phyloP scores from a whole-genome alignment of 306 rosid genomes.

The Calophaca sinica region DNA sequence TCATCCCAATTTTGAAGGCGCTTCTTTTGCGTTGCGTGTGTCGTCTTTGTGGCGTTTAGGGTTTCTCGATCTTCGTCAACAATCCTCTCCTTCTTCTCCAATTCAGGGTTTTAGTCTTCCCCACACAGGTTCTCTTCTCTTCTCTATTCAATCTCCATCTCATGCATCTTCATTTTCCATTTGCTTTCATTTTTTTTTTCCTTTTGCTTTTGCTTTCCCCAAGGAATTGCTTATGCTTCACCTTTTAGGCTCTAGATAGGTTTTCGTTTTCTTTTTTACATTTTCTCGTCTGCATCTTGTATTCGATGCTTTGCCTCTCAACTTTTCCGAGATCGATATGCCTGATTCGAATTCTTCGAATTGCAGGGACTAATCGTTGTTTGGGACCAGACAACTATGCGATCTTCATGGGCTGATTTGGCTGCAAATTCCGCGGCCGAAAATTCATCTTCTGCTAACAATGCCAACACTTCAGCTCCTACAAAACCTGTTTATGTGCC shows the following conservation, averaged over 20 bases:
- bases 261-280: background rate
- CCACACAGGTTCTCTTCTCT: slow-evolving; percentile 18
- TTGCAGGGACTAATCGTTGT: slow-evolving; percentile 29
- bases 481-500: slow-evolving; percentile 72
- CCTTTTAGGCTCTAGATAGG: too few relatives aligned
- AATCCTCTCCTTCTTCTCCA: slow-evolving; percentile 6
- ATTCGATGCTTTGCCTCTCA: too few relatives aligned
- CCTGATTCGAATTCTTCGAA: background rate
- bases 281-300: background rate
- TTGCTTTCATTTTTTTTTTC: too few relatives aligned
- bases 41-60: slow-evolving; percentile 45
- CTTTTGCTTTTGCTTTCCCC: background rate
- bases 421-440: slow-evolving; percentile 87
- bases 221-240: background rate
- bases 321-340: background rate
- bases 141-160: background rate
- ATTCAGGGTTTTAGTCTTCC: slow-evolving; percentile 47
- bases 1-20: slow-evolving; percentile 44
- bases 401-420: slow-evolving; percentile 94
- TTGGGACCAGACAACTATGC: slow-evolving; percentile 54
- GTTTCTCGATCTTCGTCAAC: slow-evolving; percentile 45
- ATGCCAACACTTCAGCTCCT: slow-evolving; percentile 50
- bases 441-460: slow-evolving; percentile 56
- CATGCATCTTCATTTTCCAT: background rate
- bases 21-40: slow-evolving; percentile 28